Percentiles rank a stretch among this genome's conserved stretches.
Evolutionary conservation across 106 monocot genomes (phyloP).

Genomic region (Phalaenopsis aphrodite): DNA sequence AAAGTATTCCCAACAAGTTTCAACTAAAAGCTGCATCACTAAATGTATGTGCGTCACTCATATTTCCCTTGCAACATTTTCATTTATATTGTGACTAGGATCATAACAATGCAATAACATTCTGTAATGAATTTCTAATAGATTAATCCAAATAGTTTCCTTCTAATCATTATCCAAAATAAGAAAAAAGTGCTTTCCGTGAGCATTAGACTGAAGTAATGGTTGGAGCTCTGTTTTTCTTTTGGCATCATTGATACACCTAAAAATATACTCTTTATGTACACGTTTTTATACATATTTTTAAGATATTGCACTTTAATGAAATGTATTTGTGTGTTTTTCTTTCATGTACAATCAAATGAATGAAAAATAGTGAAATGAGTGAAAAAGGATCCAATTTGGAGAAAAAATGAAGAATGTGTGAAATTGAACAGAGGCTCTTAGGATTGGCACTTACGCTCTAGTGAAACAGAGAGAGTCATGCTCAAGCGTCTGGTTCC

Average conservation of each 20-base stretch:
- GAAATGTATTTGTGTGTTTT: no score
- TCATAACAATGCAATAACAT: conserved; percentile 6
- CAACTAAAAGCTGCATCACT: conserved; percentile 6
- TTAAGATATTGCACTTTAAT: no score
- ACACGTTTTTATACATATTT: no score
- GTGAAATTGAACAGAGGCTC: no score
- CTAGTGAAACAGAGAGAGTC: no score
- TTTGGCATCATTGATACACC: not conserved
- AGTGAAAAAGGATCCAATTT: no score
- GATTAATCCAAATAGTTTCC: conserved; percentile 22
- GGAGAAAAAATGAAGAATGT: no score
- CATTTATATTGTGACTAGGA: conserved; percentile 36
- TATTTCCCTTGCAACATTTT: conserved; percentile 20
- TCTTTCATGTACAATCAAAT: no score
- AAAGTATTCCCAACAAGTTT: conserved; percentile 27
- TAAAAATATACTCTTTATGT: no score
- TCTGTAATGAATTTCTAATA: conserved; percentile 22
- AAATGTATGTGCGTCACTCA: conserved; percentile 13
- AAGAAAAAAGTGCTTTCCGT: conserved; percentile 23
- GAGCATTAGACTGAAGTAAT: not conserved
- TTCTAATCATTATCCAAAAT: conserved; percentile 45
- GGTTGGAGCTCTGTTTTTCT: conserved; percentile 8
- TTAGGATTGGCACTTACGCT: no score
- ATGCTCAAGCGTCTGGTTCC: no score
- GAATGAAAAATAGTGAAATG: no score